A percentile compares a stretch with the other conserved stretches of the same genome.
Conservation (phyloP, 2,329 filamentous ascomycete genomes). For the Colletotrichum endophyticum region DNA sequence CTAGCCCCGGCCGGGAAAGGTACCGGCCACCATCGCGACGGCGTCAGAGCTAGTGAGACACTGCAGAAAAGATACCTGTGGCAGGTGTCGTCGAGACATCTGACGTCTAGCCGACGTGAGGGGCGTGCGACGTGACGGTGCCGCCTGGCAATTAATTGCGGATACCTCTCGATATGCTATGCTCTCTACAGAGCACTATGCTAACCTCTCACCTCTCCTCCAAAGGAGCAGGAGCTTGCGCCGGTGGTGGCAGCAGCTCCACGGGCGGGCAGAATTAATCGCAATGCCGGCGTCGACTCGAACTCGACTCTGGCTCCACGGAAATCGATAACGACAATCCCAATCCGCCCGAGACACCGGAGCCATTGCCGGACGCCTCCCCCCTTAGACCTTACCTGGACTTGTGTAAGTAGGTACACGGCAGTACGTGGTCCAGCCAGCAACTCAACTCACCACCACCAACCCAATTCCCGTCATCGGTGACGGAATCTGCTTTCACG, state of each 20-base stretch:
- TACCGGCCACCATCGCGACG: not conserved
- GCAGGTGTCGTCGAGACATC: slow-evolving; percentile 21
- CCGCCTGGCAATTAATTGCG: not conserved
- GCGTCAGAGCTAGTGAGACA: slow-evolving; percentile 8
- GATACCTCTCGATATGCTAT: not conserved
- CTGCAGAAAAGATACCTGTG: slow-evolving; percentile 17
- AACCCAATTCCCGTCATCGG: not conserved
- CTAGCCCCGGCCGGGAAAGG: slow-evolving; percentile 3
- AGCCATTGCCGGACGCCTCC: not conserved
- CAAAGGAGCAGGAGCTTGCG: not conserved
- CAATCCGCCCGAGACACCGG: not conserved
- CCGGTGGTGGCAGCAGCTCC: not conserved
- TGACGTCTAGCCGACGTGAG: slow-evolving; percentile 13
- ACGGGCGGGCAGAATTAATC: not conserved
- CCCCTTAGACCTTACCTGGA: slow-evolving; percentile 2
- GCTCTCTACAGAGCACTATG: not conserved
- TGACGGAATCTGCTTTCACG: not conserved
- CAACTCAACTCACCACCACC: not conserved
- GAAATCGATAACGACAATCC: not conserved
- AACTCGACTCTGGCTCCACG: not conserved
- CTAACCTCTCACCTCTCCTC: not conserved
- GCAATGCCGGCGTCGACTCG: not conserved
- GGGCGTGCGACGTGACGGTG: not conserved
- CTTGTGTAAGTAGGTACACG: not conserved
- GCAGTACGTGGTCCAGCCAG: not conserved